Evolutionary conservation across 2,329 filamentous ascomycete genomes (phyloP).

Genomic region (Akanthomyces uredinophilus): DNA sequence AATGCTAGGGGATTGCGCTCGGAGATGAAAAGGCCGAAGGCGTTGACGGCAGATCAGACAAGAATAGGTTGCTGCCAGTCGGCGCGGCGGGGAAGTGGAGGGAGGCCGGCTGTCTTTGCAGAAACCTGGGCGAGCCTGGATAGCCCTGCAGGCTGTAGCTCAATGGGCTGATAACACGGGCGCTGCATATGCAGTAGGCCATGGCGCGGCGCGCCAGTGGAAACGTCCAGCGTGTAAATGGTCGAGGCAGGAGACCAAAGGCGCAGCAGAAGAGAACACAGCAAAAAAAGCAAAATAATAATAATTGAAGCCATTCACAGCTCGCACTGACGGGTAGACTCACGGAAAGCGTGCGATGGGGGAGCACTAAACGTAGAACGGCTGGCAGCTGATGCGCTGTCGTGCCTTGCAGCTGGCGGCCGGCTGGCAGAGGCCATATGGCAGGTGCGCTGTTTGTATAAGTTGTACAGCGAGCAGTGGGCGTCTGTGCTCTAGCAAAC

Average conservation of each 20-base stretch:
- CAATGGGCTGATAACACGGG: neutral
- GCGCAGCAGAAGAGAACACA: neutral
- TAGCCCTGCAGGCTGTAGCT: neutral
- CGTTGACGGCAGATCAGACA: neutral
- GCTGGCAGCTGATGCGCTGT: constrained; percentile 5
- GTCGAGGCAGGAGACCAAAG: neutral
- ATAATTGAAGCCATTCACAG: constrained; percentile 9
- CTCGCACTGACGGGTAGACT: neutral
- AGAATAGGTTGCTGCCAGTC: neutral
- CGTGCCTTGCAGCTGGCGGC: constrained; percentile 13
- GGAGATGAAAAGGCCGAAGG: neutral
- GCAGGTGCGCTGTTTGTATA: neutral
- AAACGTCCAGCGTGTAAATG: neutral
- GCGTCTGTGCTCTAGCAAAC: constrained; percentile 8
- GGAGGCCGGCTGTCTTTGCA: neutral
- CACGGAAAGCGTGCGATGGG: constrained; percentile 9
- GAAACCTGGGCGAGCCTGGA: neutral
- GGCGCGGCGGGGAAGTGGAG: constrained; percentile 9
- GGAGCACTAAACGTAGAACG: constrained; percentile 4
- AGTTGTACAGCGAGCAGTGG: neutral
- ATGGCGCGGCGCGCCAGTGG: constrained; percentile 8
- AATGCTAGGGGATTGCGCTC: neutral
- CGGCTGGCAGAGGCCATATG: constrained; percentile 11
- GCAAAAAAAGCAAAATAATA: neutral
- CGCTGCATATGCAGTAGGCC: neutral